Conservation (phyloP, 1,284 basidiomycete species). For the Tremellales sp. region DNA sequence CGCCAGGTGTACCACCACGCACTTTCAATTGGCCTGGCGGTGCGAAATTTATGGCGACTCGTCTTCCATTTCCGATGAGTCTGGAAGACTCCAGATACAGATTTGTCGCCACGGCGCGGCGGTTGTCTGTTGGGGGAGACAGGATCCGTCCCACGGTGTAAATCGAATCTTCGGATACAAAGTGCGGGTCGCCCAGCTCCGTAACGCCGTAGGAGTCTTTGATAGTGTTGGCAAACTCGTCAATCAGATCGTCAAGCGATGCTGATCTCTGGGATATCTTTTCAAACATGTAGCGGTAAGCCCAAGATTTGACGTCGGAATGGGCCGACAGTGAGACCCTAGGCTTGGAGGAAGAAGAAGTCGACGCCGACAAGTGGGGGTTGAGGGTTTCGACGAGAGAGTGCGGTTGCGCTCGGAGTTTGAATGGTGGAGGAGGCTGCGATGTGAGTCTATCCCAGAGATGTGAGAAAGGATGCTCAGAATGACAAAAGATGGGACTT, state of each 20-base stretch:
- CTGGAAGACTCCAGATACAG: slow-evolving; percentile 78
- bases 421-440: slow-evolving; percentile 31
- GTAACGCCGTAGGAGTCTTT: slow-evolving; percentile 63
- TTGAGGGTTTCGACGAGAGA: slow-evolving; percentile 47
- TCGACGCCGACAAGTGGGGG: slow-evolving; percentile 28
- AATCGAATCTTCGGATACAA: slow-evolving; percentile 69
- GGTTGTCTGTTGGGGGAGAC: slow-evolving; percentile 58
- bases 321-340: slow-evolving; percentile 30
- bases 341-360: slow-evolving; percentile 12
- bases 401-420: slow-evolving; percentile 34
- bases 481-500: slow-evolving; percentile 1
- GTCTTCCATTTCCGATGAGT: slow-evolving; percentile 65
- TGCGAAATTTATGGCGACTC: slow-evolving; percentile 69
- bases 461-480: not conserved
- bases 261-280: slow-evolving; percentile 75
- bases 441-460: slow-evolving; percentile 12
- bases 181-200: slow-evolving; percentile 72
- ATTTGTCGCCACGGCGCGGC: slow-evolving; percentile 68
- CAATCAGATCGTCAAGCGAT: slow-evolving; percentile 76
- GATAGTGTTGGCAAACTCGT: slow-evolving; percentile 71
- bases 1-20: slow-evolving; percentile 59
- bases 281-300: slow-evolving; percentile 86
- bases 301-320: slow-evolving; percentile 32
- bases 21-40: slow-evolving; percentile 57
- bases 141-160: slow-evolving; percentile 77